Evolutionary conservation across 2,329 filamentous ascomycete species (phyloP), one percentile per base, ranked within the genome.

Genomic region (Ophiocordyceps polyrhachis-furcata): DNA sequence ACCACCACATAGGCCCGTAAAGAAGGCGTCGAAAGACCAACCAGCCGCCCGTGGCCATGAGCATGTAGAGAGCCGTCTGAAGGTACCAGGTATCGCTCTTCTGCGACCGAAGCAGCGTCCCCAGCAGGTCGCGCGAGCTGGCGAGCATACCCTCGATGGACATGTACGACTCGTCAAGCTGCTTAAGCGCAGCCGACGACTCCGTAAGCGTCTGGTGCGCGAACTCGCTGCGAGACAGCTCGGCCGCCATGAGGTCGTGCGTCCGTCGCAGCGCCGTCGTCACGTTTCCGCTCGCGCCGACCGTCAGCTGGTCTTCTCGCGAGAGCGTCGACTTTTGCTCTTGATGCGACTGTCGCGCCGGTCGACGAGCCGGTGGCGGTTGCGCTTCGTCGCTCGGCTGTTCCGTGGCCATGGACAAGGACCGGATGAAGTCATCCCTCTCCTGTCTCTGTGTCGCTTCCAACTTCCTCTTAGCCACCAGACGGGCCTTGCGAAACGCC

Each of bases 81-180:
- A 98, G 73, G 59, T 98, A 98, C 91, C 91, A 98, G 2, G 88
- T 95, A 58, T 98, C 91, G 51, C 82, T 91, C 70, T 98, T 98
- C 58, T 93, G 86, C 50, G 84, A 91, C 49, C 77, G 76, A 42
- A 96, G 66, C 41, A 98, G 68, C 17, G 84, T 85, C 7, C 77
- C 76, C 8, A 95, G 74, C 17, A 98, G 68, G 45, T 79, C 79
- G 50, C 76, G 74, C 41, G 83, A 88, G 46, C 75, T 82, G 3
- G 74, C 70, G 35, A 98, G 70, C 56, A 95, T 72, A 13, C 75
- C 74, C 53, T 89, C 85, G 5, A 96, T 74, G 43, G 78, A 77
- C 19, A 71, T 77, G 63, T 98, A 98, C 35, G 76, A 81, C 54
- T 93, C 82, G 4, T 81, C 77, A 1, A 98, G 72, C 50, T 84